Evolutionary conservation across 805 yeast species (phyloP), one percentile per base, ranked within the genome.

Genomic region (Cyberlindnera lachancei): DNA sequence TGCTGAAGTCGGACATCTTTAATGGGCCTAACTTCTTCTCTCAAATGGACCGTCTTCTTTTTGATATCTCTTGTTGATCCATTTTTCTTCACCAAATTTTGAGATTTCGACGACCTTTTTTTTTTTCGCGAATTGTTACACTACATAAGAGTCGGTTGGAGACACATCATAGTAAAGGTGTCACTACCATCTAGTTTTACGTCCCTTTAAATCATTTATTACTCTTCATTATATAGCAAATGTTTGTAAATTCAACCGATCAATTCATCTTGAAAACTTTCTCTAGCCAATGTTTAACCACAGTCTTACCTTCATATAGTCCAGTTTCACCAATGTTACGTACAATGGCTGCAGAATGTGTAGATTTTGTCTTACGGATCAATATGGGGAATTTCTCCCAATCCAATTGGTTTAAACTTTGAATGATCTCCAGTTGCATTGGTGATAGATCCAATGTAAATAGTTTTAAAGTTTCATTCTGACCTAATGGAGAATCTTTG

Each of bases 261-360:
- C n/a, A n/a, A n/a, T 25, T 13, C 7, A 25, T 7, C 30, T 41
- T 35, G 34, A 71, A 60, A 8, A 63, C 68, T 18, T 64, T 55
- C 18, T 67, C 58, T 8, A 78, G 56, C 67, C 81, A 79, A 53
- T 84, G 94, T 25, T 55, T 57, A 18, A 84, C 68, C 5, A 80
- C 84, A 3, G 63, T 50, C 45, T 74, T 70, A 1, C 95, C 95
- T 53, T 85, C 94, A 21, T 56, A 71, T 40, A 79, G 76, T 9
- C 66, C 65, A 9, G 66, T 64, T 19, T 68, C 70, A 16, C 59
- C 58, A n/a, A 54, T 50, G 40, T 68, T 73, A 30, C 94, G 67
- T 26, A 78, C 83, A 37, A 85, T 81, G 2, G 85, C 78, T 2
- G 92, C 94, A 2, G 94, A 85, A 49, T 85, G 95, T 1, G 94